Base-by-base conservation (phyloP, 768 basidiomycete genomes). In the Podaxis sp. region DNA sequence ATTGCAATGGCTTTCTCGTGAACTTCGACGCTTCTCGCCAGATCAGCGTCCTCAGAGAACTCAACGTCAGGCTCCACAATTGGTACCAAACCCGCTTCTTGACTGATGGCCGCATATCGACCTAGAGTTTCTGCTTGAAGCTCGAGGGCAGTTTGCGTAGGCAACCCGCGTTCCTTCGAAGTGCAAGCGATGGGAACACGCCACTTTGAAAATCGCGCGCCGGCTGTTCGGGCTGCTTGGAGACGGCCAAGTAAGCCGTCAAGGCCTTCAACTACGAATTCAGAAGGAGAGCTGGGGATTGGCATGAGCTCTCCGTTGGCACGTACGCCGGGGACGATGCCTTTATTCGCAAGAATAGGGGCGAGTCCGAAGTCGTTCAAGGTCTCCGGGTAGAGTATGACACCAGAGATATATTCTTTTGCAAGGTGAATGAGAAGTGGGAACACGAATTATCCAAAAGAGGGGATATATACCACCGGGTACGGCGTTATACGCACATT, bases 11-110 rank as follows among this genome's bases (percentile, higher is more conserved):
- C 76, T 70, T 75, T 75, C 66, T 80, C 74, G 54, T 83, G 81
- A 40, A 84, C 76, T 63, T 82, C 78, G 0, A 75, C 74, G 61
- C 80, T 83, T 64, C 80, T 73, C 38, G 69, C 72, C 56, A 84
- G 66, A 64, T 79, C 76, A 22, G 81, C 79, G 48, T 84, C 82
- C 36, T 73, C 81, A 26, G 75, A 72, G 64, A 83, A 82, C 66
- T 84, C 80, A 20, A 83, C 78, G 66, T 84, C 83, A 12, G 81
- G 83, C 66, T 84, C 82, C 6, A 84, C 77, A 58, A 84, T 80
- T 3, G 82, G 82, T n/a, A 83, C 81, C 22, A 84, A 66, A 30
- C 80, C 80, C 1, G 80, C 82, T 68, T 82, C 75, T 65, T 83
- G 81, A 67, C 80, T 84, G 61, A 83, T 77, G 1, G 80, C 77